phyloP scores from a whole-genome alignment of 2,329 filamentous ascomycete species.

The Aspergillus sp. region DNA sequence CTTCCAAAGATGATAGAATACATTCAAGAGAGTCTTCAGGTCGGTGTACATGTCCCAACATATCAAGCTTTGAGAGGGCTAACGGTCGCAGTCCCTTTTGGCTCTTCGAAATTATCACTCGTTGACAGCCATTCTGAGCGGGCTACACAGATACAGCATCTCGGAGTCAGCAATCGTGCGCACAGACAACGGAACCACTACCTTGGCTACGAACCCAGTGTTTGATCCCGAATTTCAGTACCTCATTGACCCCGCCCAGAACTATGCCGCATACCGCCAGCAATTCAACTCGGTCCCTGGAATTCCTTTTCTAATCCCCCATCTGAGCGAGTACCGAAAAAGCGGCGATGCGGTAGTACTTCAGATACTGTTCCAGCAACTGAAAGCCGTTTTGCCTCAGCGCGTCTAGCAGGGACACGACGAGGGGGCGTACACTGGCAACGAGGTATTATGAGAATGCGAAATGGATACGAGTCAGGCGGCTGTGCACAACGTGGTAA shows the following conservation, averaged over 20 bases:
- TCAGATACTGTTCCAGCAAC: conserved; percentile 33
- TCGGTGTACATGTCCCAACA: conserved; percentile 24
- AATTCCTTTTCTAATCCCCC: conserved; percentile 45
- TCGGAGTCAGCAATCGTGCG: conserved; percentile 27
- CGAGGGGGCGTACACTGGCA: neutral
- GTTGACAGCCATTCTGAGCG: conserved; percentile 41
- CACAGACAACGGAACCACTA: conserved; percentile 19
- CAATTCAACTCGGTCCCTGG: conserved; percentile 38
- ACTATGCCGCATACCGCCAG: conserved; percentile 42
- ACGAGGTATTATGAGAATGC: neutral
- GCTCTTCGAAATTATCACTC: conserved; percentile 42
- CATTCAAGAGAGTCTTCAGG: conserved; percentile 42
- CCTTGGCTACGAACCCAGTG: conserved; percentile 30
- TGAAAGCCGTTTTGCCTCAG: conserved; percentile 23
- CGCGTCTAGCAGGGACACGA: neutral
- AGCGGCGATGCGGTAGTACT: conserved; percentile 32
- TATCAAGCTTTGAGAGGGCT: neutral
- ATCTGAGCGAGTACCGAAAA: conserved; percentile 40
- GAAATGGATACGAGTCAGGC: conserved; percentile 1
- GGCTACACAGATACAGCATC: conserved; percentile 40
- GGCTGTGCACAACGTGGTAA: neutral
- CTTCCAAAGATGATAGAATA: conserved; percentile 38
- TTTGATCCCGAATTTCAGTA: conserved; percentile 30
- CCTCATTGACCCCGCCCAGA: conserved; percentile 37
- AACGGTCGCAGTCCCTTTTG: conserved; percentile 34